Evolutionary conservation across 345 rosid genomes (phyloP).

Genomic region (Eucalyptus curtisii): DNA sequence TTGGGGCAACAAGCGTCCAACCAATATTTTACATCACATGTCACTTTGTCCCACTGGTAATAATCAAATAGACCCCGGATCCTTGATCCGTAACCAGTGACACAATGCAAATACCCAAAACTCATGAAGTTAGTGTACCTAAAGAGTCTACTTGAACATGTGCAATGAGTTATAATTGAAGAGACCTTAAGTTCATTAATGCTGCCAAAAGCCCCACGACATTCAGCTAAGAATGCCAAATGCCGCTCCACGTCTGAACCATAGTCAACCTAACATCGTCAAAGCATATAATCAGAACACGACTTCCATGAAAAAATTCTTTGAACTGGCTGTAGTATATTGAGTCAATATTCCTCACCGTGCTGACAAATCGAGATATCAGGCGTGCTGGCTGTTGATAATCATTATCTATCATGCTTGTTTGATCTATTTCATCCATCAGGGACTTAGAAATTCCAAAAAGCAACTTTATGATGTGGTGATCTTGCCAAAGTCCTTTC

Average conservation of each 20-base stretch:
- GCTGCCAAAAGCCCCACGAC: constrained; percentile 70
- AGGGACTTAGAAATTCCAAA: constrained; percentile 71
- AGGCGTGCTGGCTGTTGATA: constrained; percentile 45
- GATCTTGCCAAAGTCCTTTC: constrained; percentile 41
- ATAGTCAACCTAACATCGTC: constrained; percentile 48
- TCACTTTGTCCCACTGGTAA: neutral
- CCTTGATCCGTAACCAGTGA: neutral
- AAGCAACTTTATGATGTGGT: constrained; percentile 51
- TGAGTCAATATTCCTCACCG: constrained; percentile 19
- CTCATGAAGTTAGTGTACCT: neutral
- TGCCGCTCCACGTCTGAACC: constrained; percentile 57
- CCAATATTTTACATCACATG: neutral
- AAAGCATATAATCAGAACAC: neutral
- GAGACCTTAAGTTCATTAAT: constrained; percentile 61
- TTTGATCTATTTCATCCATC: constrained; percentile 44
- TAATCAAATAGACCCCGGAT: neutral
- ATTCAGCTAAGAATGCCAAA: constrained; percentile 67
- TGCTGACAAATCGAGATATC: constrained; percentile 63
- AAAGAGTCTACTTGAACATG: neutral
- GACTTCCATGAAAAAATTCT: constrained; percentile 1
- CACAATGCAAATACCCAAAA: neutral
- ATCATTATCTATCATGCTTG: constrained; percentile 51
- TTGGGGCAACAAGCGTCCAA: neutral
- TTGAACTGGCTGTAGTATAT: neutral
- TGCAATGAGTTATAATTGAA: neutral